Base-by-base conservation (phyloP, 2,329 filamentous ascomycete genomes). In the Alternaria longipes region DNA sequence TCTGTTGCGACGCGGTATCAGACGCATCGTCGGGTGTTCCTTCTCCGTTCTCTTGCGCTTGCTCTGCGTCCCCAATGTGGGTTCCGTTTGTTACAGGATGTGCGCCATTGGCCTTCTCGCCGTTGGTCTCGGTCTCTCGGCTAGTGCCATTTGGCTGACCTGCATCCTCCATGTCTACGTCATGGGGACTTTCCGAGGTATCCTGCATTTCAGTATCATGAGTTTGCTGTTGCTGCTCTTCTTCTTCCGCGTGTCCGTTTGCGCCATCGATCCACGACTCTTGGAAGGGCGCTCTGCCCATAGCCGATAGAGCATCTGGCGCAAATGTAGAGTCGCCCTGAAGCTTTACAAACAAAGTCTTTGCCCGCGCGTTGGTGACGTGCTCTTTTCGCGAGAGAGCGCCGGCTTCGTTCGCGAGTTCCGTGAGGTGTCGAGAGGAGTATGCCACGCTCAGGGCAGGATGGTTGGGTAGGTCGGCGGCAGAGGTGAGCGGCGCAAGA, bases 361-460 rank as follows among this genome's bases (percentile, higher is more conserved):
- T 92, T 47, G 92, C 89, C 69, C 87, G 88, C 86, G 90, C 92
- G 11, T 94, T 81, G 5, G 89, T 88, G 26, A 83, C 82, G 64
- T 91, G 91, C 74, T 95, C 92, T 73, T 90, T 90, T 59, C 91
- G 88, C 82, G 92, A 87, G 68, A 92, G 89, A 58, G 86, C 84
- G 66, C 87, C 86, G 56, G 88, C 89, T 78, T 94, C 89, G 45
- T 84, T 83, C 18, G 90, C 87, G 56, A 96, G 85, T 65, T 91
- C 87, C 51, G 87, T 89, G 18, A 95, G 84, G 11, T 90, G 91
- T 67, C 87, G 89, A 51, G 90, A 92, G 14, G 85, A 89, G 75
- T 93, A 95, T 0, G 92, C 89, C 67, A 88, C 84, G 62, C 90
- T 92, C 41, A 94, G 82, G 24, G 90, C 90, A 53, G 91, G 90